phyloP scores from a whole-genome alignment of 164 flowering plant species.

The Taxillus chinensis region DNA sequence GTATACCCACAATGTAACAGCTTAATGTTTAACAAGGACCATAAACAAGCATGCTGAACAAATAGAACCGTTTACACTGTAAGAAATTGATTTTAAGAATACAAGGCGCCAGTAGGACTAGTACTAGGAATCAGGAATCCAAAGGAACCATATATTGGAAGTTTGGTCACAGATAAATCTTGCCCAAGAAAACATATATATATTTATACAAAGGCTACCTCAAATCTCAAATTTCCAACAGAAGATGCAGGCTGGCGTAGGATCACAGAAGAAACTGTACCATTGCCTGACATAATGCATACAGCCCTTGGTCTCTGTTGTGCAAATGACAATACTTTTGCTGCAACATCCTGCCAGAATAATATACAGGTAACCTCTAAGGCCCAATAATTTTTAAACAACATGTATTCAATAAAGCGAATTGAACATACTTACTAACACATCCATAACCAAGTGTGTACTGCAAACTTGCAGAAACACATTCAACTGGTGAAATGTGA shows the following conservation, averaged over 20 bases:
- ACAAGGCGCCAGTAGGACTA: too few relatives aligned
- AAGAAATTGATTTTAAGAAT: too few relatives aligned
- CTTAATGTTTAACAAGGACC: too few relatives aligned
- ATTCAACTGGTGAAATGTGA: too few relatives aligned
- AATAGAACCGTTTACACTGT: too few relatives aligned
- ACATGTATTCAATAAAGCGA: not conserved
- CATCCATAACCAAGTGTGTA: too few relatives aligned
- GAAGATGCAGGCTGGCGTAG: slow-evolving; percentile 45
- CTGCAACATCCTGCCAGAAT: slow-evolving; percentile 42
- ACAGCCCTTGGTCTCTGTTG: slow-evolving; percentile 60
- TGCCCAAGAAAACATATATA: not conserved
- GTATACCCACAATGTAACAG: too few relatives aligned
- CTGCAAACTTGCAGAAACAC: too few relatives aligned
- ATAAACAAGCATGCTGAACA: too few relatives aligned
- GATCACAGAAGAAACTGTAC: slow-evolving; percentile 47
- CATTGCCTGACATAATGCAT: slow-evolving; percentile 54
- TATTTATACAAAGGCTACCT: slow-evolving; percentile 19
- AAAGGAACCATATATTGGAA: too few relatives aligned
- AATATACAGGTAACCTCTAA: not conserved
- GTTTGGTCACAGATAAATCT: not conserved
- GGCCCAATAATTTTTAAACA: not conserved
- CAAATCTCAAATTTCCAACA: slow-evolving; percentile 32
- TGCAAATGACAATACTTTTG: slow-evolving; percentile 43
- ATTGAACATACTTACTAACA: not conserved
- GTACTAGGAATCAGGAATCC: too few relatives aligned